Base-by-base conservation (phyloP, 2,329 filamentous ascomycete species). In the Cytospora chrysosperma region DNA sequence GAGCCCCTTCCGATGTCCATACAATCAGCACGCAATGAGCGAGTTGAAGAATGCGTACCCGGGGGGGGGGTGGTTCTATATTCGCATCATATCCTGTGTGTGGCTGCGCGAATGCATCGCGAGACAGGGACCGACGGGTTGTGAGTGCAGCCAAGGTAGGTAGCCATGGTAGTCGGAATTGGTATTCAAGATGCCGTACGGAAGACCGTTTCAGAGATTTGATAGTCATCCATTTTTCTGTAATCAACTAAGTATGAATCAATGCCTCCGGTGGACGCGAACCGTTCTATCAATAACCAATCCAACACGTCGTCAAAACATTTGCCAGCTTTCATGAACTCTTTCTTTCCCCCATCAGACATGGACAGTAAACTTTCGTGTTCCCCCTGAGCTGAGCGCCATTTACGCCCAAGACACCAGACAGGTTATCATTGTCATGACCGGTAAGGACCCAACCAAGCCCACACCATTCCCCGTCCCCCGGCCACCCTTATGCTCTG, bases 271-370 rank as follows among this genome's bases (percentile, higher is more conserved):
- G 40, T 43, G 6, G 40, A 43, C 40, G 40, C 40, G 40, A n/a
- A 5, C 40, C 40, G 8, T 43, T 43, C 40, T 43, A 43, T 43
- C 40, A 43, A 21, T n/a, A 43, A 43, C 40, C 40, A 43, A 43
- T 62, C 53, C 40, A 56, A 56, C 43, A 49, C 59, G 43, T 34
- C 27, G 52, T 56, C 28, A 50, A 43, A 43, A n/a, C 40, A n/a
- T 43, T 43, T 43, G 40, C 40, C 40, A 43, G 40, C 40, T 43
- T 61, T 61, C 40, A 32, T 54, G 21, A n/a, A 2, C 8, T n/a
- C 10, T 21, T 21, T n/a, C n/a, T n/a, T n/a, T n/a, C n/a, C 21
- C 21, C 21, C 52, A 37, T 49, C 40, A 56, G n/a, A 40, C n/a
- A 56, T 24, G 26, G 43, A 15, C 40, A 28, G 32, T 28, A 56